phyloP scores from a whole-genome alignment of 1,284 basidiomycete species.

The Sporisorium scitamineum region DNA sequence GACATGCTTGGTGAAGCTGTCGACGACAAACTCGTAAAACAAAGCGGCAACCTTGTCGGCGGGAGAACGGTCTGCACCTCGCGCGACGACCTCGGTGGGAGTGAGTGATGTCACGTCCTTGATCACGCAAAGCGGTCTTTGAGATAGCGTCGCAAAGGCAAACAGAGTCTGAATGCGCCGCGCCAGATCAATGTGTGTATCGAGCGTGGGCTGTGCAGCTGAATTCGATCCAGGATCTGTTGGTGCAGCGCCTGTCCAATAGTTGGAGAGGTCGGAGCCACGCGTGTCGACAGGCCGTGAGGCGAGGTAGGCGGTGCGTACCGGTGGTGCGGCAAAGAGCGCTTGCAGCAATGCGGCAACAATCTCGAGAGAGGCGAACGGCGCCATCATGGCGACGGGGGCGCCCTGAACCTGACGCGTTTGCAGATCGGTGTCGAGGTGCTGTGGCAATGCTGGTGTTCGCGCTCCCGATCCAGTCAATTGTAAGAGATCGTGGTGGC shows the following conservation, averaged over 20 bases:
- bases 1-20: slow-evolving; percentile 26
- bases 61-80: slow-evolving; percentile 31
- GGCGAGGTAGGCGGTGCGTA: slow-evolving; percentile 31
- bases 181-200: slow-evolving; percentile 28
- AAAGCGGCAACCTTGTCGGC: slow-evolving; percentile 26
- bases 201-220: slow-evolving; percentile 5
- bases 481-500: slow-evolving; percentile 38
- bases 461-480: slow-evolving; percentile 28
- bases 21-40: slow-evolving; percentile 39
- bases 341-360: slow-evolving; percentile 40
- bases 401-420: slow-evolving; percentile 24
- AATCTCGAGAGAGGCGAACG: slow-evolving; percentile 43
- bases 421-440: slow-evolving; percentile 30
- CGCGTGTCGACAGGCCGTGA: slow-evolving; percentile 26
- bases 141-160: slow-evolving; percentile 32
- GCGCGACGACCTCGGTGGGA: slow-evolving; percentile 31
- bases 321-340: slow-evolving; percentile 31
- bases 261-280: slow-evolving; percentile 34
- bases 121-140: slow-evolving; percentile 36
- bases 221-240: slow-evolving; percentile 10
- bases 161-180: slow-evolving; percentile 50
- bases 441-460: slow-evolving; percentile 37
- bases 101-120: slow-evolving; percentile 35
- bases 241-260: slow-evolving; percentile 42
- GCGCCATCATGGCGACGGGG: slow-evolving; percentile 44